Percentiles rank a stretch among this genome's conserved stretches.
Conservation (phyloP, 129 eudicot species). For the Helichrysum umbraculigerum region DNA sequence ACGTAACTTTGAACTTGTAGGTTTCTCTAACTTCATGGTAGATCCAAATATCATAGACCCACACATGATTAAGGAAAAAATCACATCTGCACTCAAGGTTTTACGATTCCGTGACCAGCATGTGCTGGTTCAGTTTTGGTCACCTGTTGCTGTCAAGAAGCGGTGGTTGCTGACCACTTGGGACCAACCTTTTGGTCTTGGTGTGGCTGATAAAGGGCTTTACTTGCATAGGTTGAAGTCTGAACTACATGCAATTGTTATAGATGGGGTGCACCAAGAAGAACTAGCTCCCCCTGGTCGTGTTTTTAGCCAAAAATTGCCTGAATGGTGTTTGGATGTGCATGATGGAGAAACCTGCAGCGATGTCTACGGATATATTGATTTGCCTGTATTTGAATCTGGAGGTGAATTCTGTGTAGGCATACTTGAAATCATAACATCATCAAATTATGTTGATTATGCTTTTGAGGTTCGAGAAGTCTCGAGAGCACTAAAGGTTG, state of each 20-base stretch:
- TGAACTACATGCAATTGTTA: not conserved
- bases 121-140: conserved; percentile 24
- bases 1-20: not conserved
- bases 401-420: conserved; percentile 14
- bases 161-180: conserved; percentile 14
- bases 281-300: not conserved
- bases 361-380: not conserved
- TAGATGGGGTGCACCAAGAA: not conserved
- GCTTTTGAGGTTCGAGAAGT: conserved; percentile 19
- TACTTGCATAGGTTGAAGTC: not conserved
- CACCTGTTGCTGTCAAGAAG: conserved; percentile 17
- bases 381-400: conserved; percentile 23
- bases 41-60: conserved; percentile 12
- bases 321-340: conserved; percentile 15
- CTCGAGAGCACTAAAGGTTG: conserved; percentile 21
- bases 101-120: conserved; percentile 9
- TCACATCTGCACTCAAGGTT: not conserved
- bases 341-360: not conserved
- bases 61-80: conserved; percentile 9
- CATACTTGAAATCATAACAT: conserved; percentile 22
- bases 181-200: conserved; percentile 26
- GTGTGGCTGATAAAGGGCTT: conserved; percentile 13
- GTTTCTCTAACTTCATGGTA: conserved; percentile 2
- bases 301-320: conserved; percentile 3
- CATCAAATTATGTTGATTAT: conserved; percentile 24